Conservation (phyloP, 2,329 filamentous ascomycete genomes). For the Fusarium nisikadoi region DNA sequence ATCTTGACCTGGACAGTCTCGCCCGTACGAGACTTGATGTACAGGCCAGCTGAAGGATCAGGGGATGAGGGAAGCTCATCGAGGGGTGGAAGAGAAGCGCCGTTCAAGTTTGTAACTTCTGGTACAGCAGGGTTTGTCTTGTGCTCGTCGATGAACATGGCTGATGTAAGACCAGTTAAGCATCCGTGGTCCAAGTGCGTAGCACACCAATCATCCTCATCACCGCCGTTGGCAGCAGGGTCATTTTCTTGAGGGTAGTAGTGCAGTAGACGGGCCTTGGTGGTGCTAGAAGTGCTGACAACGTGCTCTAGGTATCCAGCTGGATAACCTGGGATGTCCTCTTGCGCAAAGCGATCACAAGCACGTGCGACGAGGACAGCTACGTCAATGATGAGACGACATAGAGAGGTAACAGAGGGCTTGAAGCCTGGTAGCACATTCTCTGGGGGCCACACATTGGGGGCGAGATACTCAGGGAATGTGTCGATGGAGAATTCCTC, state of each 20-base stretch:
- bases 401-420: slow-evolving; percentile 77
- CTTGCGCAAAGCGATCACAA: slow-evolving; percentile 85
- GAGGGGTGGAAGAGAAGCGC: slow-evolving; percentile 60
- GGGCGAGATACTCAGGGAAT: slow-evolving; percentile 88
- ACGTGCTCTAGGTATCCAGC: slow-evolving; percentile 85
- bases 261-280: slow-evolving; percentile 90
- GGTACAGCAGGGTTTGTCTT: slow-evolving; percentile 52
- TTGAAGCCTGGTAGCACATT: slow-evolving; percentile 79
- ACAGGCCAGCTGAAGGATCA: slow-evolving; percentile 87
- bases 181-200: slow-evolving; percentile 93
- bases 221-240: slow-evolving; percentile 52
- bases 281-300: slow-evolving; percentile 85
- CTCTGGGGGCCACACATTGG: slow-evolving; percentile 87
- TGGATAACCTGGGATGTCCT: slow-evolving; percentile 81
- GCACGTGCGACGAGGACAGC: slow-evolving; percentile 89
- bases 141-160: slow-evolving; percentile 93
- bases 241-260: slow-evolving; percentile 78
- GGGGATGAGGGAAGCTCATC: slow-evolving; percentile 80
- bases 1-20: slow-evolving; percentile 91
- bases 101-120: slow-evolving; percentile 31
- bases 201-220: slow-evolving; percentile 93
- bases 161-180: slow-evolving; percentile 90
- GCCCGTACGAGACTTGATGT: slow-evolving; percentile 88
- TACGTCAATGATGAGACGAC: slow-evolving; percentile 86
- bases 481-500: slow-evolving; percentile 66